Evolutionary conservation across 2,329 filamentous ascomycete genomes (phyloP).

Genomic region (Fusarium siculi): DNA sequence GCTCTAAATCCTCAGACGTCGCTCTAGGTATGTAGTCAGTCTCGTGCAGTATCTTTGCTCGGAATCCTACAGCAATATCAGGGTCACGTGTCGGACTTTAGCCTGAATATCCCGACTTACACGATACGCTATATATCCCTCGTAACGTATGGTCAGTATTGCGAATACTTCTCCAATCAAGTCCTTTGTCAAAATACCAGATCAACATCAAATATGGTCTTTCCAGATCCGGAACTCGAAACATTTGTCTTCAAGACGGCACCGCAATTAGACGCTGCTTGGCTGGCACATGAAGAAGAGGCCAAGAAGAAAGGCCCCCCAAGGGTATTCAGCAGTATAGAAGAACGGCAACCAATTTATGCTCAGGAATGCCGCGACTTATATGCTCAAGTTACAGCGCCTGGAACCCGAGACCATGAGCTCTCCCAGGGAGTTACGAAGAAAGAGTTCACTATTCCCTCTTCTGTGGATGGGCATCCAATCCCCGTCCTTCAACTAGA

Average conservation of each 20-base stretch:
- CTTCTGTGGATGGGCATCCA: conserved; percentile 46
- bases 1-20: background rate
- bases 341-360: conserved; percentile 54
- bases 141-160: background rate
- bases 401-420: conserved; percentile 50
- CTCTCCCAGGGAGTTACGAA: conserved; percentile 50
- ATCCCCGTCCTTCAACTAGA: conserved; percentile 54
- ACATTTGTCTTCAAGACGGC: conserved; percentile 46
- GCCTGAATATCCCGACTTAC: conserved; percentile 5
- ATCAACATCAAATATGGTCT: conserved; percentile 15
- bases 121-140: background rate
- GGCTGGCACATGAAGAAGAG: conserved; percentile 53
- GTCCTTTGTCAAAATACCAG: background rate
- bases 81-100: conserved; percentile 29
- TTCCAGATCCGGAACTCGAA: conserved; percentile 33
- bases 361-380: conserved; percentile 53
- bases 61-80: background rate
- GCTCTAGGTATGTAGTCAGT: background rate
- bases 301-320: conserved; percentile 31
- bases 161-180: background rate
- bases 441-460: conserved; percentile 46
- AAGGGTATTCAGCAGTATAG: conserved; percentile 31
- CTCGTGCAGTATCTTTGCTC: background rate
- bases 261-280: conserved; percentile 54
- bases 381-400: conserved; percentile 50